Percentiles rank a stretch among this genome's conserved stretches.
phyloP scores from a whole-genome alignment of 768 basidiomycete genomes.

The Epithele typhae region DNA sequence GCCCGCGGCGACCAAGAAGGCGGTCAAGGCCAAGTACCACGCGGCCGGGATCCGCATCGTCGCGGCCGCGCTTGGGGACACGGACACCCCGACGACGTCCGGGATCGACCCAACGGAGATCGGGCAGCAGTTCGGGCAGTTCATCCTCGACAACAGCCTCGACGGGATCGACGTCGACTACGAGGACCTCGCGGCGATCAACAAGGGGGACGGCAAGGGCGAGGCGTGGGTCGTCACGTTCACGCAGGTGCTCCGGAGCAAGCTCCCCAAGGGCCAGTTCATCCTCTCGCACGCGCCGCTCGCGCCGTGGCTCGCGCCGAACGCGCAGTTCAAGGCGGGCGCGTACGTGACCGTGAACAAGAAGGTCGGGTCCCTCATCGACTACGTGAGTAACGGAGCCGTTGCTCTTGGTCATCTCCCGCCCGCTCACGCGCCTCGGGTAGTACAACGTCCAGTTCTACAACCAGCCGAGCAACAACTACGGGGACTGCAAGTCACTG shows the following conservation, averaged over 20 bases:
- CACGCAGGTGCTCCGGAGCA: slow-evolving; percentile 18
- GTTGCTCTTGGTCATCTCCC: slow-evolving; percentile 35
- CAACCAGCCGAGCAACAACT: slow-evolving; percentile 20
- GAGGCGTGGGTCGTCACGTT: slow-evolving; percentile 19
- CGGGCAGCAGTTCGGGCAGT: slow-evolving; percentile 30
- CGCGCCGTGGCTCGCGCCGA: slow-evolving; percentile 15
- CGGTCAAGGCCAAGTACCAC: slow-evolving; percentile 18
- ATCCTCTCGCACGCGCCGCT: slow-evolving; percentile 23
- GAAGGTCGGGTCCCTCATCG: slow-evolving; percentile 47
- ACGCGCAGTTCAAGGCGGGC: slow-evolving; percentile 30
- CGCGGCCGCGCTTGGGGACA: slow-evolving; percentile 18
- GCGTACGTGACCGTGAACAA: slow-evolving; percentile 52
- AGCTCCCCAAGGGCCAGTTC: slow-evolving; percentile 17
- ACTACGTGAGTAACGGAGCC: too few species aligned
- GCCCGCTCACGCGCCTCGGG: too few species aligned
- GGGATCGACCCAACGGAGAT: slow-evolving; percentile 25
- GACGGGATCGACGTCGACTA: slow-evolving; percentile 22
- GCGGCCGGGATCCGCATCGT: slow-evolving; percentile 17
- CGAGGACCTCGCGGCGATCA: slow-evolving; percentile 19
- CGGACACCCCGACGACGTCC: slow-evolving; percentile 27
- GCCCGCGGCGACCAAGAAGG: slow-evolving; percentile 4
- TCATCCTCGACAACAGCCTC: slow-evolving; percentile 27
- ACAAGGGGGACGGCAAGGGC: slow-evolving; percentile 13
- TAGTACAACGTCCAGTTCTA: slow-evolving; percentile 11
- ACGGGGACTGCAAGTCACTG: slow-evolving; percentile 33